Base-by-base conservation (phyloP, 2,329 filamentous ascomycete genomes). In the Aureobasidium sp. region DNA sequence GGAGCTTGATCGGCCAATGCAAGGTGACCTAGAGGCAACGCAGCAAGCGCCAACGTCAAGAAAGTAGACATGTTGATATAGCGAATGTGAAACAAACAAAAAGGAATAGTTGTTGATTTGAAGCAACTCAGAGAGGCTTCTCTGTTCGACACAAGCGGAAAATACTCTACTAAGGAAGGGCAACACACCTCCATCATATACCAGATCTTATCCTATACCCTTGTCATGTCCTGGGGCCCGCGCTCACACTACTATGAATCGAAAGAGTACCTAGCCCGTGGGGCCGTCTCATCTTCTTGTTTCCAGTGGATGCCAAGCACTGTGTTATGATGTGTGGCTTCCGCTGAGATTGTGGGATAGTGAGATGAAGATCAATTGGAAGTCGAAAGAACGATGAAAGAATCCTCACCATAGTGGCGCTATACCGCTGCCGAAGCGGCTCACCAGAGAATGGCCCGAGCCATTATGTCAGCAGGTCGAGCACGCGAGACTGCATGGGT, bases 291-390 rank as follows among this genome's bases (percentile, higher is more conserved):
- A 55, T 42, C 37, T 33, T 43, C 49, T 31, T 42, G 51, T 55
- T 55, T 55, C 51, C 51, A 55, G 51, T 43, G 43, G 51, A 33
- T 33, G 51, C 51, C 51, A 55, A 55, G 38, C 51, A 33, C 37
- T 31, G 25, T 55, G 50, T n/a, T 43, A 55, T 55, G 51, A 31
- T 55, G 38, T 55, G 51, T 55, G 51, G 51, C 51, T 55, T 43
- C 27, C 27, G 25, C 27, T 23, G 38, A 42, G n/a, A 31, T 43
- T 53, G 25, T 40, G n/a, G 25, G 38, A 29, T 10, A 33, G 31
- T 37, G 19, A 4, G 10, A 51, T 51, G 33, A 51, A 29, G 13
- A 51, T 38, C 33, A 33, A 11, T 38, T n/a, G 8, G 23, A 9
- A 27, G 49, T 38, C 33, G 10, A 17, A 40, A 25, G 35, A 6